Conservation (phyloP, 2,329 filamentous ascomycete genomes). For the Aspergillus versicolor region DNA sequence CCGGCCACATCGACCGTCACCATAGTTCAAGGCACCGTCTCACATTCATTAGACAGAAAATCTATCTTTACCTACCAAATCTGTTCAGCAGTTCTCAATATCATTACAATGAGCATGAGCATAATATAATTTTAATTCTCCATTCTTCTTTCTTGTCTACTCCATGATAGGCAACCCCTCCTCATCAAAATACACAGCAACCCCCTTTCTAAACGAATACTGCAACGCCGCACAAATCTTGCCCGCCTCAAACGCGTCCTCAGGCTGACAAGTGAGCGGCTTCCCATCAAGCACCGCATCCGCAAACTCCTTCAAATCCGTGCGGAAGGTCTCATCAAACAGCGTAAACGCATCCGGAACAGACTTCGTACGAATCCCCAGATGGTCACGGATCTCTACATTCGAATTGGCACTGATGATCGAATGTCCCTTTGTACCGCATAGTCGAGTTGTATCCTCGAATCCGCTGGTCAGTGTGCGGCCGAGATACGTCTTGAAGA, state of each 20-base stretch:
- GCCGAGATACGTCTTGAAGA: constrained; percentile 34
- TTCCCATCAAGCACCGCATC: constrained; percentile 5
- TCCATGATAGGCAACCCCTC: constrained; percentile 7
- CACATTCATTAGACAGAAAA: no score
- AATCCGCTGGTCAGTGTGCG: constrained; percentile 39
- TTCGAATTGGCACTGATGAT: no score
- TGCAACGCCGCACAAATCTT: constrained; percentile 8
- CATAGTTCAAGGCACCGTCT: no score
- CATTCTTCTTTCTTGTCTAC: not conserved
- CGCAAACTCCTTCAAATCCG: constrained; percentile 8
- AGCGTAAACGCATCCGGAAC: constrained; percentile 8
- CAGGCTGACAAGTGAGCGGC: constrained; percentile 4
- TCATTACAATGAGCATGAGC: no score
- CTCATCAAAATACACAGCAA: constrained; percentile 12
- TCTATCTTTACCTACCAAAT: no score
- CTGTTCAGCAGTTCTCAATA: no score
- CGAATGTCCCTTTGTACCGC: constrained; percentile 16
- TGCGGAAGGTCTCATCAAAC: constrained; percentile 6
- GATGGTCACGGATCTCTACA: not conserved
- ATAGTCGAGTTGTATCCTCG: constrained; percentile 33
- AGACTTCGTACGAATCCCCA: not conserved
- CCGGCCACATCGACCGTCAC: no score
- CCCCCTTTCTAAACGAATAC: constrained; percentile 5
- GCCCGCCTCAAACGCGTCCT: constrained; percentile 11
- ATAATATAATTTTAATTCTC: no score